These are phyloP conservation scores for Claviceps capensis DNA, from an alignment of 2,329 filamentous ascomycete genomes.

Conservation along the genomic window DNA sequence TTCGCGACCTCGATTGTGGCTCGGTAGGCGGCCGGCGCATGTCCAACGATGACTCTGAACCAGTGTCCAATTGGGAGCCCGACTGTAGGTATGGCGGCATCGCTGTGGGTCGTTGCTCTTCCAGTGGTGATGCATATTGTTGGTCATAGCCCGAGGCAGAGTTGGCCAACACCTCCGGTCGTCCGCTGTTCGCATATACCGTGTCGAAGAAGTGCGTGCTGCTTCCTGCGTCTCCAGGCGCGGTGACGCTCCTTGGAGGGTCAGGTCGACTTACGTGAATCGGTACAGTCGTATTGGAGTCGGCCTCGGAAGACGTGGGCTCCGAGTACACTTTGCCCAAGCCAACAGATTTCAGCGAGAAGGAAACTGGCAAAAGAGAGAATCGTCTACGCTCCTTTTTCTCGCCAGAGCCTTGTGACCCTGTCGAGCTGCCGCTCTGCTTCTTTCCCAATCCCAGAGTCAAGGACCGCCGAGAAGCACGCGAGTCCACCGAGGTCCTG, in stretches of 20 bases:
- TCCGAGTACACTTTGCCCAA: slow-evolving; percentile 36
- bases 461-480: slow-evolving; percentile 52
- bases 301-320: slow-evolving; percentile 27
- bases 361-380: slow-evolving; percentile 52
- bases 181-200: slow-evolving; percentile 23
- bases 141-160: slow-evolving; percentile 27
- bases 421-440: slow-evolving; percentile 50
- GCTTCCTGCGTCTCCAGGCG: slow-evolving; percentile 21
- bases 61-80: slow-evolving; percentile 32
- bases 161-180: slow-evolving; percentile 17
- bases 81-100: slow-evolving; percentile 33
- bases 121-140: slow-evolving; percentile 26
- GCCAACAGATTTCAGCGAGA: slow-evolving; percentile 52
- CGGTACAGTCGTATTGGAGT: slow-evolving; percentile 39
- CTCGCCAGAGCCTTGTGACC: slow-evolving; percentile 42
- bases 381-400: slow-evolving; percentile 51
- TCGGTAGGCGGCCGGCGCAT: slow-evolving; percentile 27
- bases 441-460: slow-evolving; percentile 58
- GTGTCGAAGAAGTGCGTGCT: slow-evolving; percentile 27
- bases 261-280: slow-evolving; percentile 30
- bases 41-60: slow-evolving; percentile 41
- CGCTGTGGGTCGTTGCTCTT: slow-evolving; percentile 26
- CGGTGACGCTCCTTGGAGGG: slow-evolving; percentile 19
- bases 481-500: slow-evolving; percentile 57
- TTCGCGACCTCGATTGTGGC: slow-evolving; percentile 28